Percentiles rank a stretch among this genome's conserved stretches.
Conservation (phyloP, 345 rosid genomes). For the Citrus sp. region DNA sequence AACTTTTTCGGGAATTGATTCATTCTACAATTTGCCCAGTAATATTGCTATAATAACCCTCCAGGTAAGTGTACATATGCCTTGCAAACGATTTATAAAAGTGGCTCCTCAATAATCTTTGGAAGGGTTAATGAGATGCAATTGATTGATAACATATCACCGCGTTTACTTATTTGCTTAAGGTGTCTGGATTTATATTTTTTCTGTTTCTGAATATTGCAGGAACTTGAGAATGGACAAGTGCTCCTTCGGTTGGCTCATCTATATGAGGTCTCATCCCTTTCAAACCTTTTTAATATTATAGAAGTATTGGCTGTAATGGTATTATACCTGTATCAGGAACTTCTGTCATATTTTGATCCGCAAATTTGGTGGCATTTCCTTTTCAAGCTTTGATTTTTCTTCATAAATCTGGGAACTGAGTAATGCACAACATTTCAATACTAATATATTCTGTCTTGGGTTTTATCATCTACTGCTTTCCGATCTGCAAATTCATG, state of each 20-base stretch:
- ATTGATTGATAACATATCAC: not conserved
- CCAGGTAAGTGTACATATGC: slow-evolving; percentile 47
- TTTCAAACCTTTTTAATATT: slow-evolving; percentile 9
- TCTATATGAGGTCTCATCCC: slow-evolving; percentile 63
- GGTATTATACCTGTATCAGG: not conserved
- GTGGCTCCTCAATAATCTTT: not conserved
- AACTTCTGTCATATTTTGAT: not conserved
- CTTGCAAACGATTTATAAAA: not conserved
- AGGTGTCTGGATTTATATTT: slow-evolving; percentile 7
- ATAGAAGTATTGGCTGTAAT: not conserved
- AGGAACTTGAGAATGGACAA: slow-evolving; percentile 78
- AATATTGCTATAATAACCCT: slow-evolving; percentile 81
- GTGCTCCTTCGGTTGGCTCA: slow-evolving; percentile 90
- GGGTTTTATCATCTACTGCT: not conserved
- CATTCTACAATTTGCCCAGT: slow-evolving; percentile 68
- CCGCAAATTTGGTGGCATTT: not conserved
- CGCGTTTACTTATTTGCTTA: not conserved
- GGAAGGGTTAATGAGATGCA: not conserved
- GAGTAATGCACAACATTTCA: not conserved
- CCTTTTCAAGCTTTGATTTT: not conserved
- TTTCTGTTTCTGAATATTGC: slow-evolving; percentile 15
- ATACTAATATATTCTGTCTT: not conserved
- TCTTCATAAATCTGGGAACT: not conserved
- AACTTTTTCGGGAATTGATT: slow-evolving; percentile 65
- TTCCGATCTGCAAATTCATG: not conserved